Percentiles rank a stretch among this genome's conserved stretches.
Conservation (phyloP, 75 land plant species). For the Selaginella tamariscina region DNA sequence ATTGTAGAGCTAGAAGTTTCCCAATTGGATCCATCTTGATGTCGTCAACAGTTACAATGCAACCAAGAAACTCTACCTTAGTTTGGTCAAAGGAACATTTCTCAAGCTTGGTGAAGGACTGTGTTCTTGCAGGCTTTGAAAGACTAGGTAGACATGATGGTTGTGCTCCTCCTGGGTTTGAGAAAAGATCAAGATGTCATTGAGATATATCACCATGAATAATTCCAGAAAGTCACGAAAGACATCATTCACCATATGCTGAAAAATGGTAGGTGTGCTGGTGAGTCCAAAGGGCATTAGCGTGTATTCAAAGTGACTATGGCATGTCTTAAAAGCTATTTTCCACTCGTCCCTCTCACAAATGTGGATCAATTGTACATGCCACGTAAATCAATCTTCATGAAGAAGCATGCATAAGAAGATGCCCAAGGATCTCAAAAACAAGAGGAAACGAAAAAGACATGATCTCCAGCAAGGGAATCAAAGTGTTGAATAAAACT, state of each 20-base stretch:
- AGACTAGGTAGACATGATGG: not conserved
- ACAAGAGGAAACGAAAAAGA: conserved; percentile 2
- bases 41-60: not conserved
- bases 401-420: not conserved
- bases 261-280: not conserved
- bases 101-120: not conserved
- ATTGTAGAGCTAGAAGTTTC: not conserved
- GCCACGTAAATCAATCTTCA: not conserved
- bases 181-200: conserved; percentile 2
- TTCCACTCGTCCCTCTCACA: not conserved
- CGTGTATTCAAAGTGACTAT: conserved; percentile 4
- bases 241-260: not conserved
- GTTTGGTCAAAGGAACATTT: not conserved
- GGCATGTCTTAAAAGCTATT: not conserved
- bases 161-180: not conserved
- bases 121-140: not conserved
- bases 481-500: not conserved
- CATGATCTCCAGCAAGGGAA: not conserved
- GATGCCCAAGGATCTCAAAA: not conserved
- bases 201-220: not conserved
- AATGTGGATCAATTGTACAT: not conserved
- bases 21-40: not conserved
- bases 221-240: conserved; percentile 2
- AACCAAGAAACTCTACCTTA: not conserved
- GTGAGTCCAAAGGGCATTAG: conserved; percentile 5